Conservation (phyloP, 495 filamentous ascomycete genomes). For the Aspergillus ostianus region DNA sequence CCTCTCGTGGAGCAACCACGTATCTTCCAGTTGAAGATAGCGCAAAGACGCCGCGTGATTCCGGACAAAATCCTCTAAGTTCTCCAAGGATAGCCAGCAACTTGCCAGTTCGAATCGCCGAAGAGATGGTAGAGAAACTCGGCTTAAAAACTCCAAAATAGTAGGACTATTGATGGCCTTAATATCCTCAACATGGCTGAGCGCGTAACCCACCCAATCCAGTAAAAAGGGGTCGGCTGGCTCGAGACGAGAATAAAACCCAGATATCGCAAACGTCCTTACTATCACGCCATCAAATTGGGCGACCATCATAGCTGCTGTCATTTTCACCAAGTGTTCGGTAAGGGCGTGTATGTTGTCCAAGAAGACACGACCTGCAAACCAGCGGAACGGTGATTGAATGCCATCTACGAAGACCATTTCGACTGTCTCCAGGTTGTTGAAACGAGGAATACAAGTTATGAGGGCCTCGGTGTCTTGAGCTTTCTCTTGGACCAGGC, state of each 20-base stretch:
- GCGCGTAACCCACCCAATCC: not conserved
- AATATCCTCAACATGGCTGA: not conserved
- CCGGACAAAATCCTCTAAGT: not conserved
- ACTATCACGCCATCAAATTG: not conserved
- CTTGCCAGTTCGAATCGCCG: conserved; percentile 3
- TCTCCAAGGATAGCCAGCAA: conserved; percentile 7
- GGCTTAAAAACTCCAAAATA: conserved; percentile 1
- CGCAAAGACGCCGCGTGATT: not conserved
- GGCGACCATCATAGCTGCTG: conserved; percentile 1
- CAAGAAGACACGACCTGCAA: conserved; percentile 7
- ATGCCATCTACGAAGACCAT: conserved; percentile 6
- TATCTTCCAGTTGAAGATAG: conserved; percentile 7
- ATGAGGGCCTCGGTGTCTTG: conserved; percentile 1
- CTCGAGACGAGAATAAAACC: conserved; percentile 7
- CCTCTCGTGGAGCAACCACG: conserved; percentile 6
- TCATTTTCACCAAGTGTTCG: conserved; percentile 3
- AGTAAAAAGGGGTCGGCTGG: not conserved
- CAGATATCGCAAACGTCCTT: conserved; percentile 3
- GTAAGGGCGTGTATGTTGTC: not conserved
- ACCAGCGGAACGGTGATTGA: conserved; percentile 3
- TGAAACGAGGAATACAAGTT: not conserved
- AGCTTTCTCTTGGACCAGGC: not conserved
- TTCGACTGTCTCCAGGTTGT: not conserved
- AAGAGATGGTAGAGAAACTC: not conserved
- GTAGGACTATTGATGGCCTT: conserved; percentile 3